Evolutionary conservation across 163 green algal genomes (phyloP).

Genomic region (Dunaliella salina): DNA sequence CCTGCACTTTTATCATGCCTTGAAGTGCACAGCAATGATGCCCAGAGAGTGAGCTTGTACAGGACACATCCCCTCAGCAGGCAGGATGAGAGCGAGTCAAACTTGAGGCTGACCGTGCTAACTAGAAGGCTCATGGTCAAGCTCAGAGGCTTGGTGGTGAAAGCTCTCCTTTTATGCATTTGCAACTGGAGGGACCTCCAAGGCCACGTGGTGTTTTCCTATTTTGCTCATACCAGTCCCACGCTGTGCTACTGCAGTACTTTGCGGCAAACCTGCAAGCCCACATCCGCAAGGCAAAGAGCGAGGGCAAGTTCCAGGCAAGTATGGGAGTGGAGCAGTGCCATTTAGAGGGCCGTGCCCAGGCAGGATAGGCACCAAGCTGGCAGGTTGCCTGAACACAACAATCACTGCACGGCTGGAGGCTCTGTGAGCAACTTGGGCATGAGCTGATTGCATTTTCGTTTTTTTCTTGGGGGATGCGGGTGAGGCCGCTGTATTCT

Average conservation of each 20-base stretch:
- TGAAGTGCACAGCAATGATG: no score
- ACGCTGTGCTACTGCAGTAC: slow-evolving; percentile 29
- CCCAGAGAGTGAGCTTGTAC: no score
- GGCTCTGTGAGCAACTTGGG: background rate
- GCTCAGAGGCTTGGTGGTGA: no score
- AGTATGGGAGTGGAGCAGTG: background rate
- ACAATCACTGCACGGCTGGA: background rate
- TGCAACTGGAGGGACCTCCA: background rate
- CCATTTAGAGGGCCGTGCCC: no score
- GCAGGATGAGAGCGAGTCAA: no score
- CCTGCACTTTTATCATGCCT: no score
- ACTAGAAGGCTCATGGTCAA: no score
- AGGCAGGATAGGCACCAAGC: background rate
- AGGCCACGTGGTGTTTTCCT: background rate
- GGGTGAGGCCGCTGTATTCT: no score
- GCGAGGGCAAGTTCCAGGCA: slow-evolving; percentile 17
- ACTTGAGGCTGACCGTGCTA: no score
- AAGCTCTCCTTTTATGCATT: background rate
- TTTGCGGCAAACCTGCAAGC: slow-evolving; percentile 37
- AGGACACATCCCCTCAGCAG: no score
- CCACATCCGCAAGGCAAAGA: slow-evolving; percentile 28
- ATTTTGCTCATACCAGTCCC: background rate
- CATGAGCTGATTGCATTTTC: no score
- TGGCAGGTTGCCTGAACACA: background rate
- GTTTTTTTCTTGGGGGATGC: no score